Evolutionary conservation across 2,329 filamentous ascomycete genomes (phyloP).

Genomic region (Neonectria hederae): DNA sequence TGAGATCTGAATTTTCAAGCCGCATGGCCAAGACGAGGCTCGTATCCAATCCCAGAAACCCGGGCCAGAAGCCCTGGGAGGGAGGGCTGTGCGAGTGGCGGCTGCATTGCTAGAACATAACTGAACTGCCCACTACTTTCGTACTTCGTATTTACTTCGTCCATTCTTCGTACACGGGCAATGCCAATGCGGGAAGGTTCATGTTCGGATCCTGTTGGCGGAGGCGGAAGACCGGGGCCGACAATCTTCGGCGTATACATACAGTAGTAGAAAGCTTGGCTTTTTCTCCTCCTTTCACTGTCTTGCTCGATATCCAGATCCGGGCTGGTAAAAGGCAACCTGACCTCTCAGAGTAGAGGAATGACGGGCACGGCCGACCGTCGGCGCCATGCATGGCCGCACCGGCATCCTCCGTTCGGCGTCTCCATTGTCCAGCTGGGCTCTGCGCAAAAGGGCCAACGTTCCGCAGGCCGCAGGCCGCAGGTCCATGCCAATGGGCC

Average conservation of each 20-base stretch:
- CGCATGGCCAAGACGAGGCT: slow-evolving; percentile 31
- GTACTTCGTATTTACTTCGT: background rate
- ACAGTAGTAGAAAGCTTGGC: background rate
- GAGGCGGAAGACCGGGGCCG: slow-evolving; percentile 23
- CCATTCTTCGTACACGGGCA: background rate
- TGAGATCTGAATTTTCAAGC: slow-evolving; percentile 33
- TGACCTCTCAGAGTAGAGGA: slow-evolving; percentile 30
- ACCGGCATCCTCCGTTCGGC: slow-evolving; percentile 6
- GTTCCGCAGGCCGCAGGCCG: slow-evolving; percentile 19
- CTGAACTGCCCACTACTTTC: background rate
- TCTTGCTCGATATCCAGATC: slow-evolving; percentile 12
- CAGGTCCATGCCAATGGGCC: slow-evolving; percentile 6
- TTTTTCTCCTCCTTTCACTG: background rate
- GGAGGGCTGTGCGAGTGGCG: background rate
- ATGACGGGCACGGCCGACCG: slow-evolving; percentile 29
- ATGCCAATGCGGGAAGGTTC: background rate
- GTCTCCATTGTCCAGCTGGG: slow-evolving; percentile 16
- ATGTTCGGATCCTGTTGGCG: background rate
- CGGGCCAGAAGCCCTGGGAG: background rate
- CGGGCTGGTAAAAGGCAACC: slow-evolving; percentile 11
- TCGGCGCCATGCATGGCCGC: background rate
- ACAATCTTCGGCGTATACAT: slow-evolving; percentile 32
- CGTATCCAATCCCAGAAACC: slow-evolving; percentile 30
- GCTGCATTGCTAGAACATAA: background rate
- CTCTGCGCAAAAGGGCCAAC: slow-evolving; percentile 33